These are phyloP conservation scores for Fusarium phyllophilum DNA, from an alignment of 2,329 filamentous ascomycete genomes.

Conservation along the genomic window DNA sequence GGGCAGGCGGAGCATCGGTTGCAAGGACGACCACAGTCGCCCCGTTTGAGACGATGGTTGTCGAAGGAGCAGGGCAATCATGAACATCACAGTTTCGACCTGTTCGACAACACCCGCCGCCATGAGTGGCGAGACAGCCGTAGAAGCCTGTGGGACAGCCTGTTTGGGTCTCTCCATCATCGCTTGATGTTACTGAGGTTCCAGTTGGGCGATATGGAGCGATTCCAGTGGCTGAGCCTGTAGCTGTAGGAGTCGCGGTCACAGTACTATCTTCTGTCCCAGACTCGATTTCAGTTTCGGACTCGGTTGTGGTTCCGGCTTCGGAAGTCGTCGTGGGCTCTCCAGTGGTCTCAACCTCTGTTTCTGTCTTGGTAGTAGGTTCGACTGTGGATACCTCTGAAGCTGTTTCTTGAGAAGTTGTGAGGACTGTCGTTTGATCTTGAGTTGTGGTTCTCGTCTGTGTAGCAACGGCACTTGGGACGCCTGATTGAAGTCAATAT, in stretches of 20 bases:
- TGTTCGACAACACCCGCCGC: constrained; percentile 86
- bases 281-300: neutral
- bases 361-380: constrained; percentile 52
- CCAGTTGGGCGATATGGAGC: constrained; percentile 60
- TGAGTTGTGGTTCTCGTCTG: constrained; percentile 32
- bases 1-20: constrained; percentile 57
- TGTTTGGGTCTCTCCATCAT: constrained; percentile 48
- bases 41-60: constrained; percentile 74
- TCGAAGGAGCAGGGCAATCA: constrained; percentile 74
- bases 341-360: constrained; percentile 42
- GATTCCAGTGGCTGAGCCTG: constrained; percentile 51
- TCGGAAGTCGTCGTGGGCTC: constrained; percentile 14
- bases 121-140: constrained; percentile 84
- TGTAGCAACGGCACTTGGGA: constrained; percentile 48
- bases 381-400: constrained; percentile 48
- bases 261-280: constrained; percentile 8
- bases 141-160: constrained; percentile 91
- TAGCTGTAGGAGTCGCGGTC: constrained; percentile 46
- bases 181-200: constrained; percentile 48
- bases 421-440: constrained; percentile 39
- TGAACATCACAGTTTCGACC: constrained; percentile 85
- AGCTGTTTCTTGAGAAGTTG: constrained; percentile 53
- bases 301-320: neutral
- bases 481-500: constrained; percentile 40
- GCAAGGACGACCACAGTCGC: constrained; percentile 76